Conservation (phyloP, 768 basidiomycete genomes). For the Trametes cingulata region DNA sequence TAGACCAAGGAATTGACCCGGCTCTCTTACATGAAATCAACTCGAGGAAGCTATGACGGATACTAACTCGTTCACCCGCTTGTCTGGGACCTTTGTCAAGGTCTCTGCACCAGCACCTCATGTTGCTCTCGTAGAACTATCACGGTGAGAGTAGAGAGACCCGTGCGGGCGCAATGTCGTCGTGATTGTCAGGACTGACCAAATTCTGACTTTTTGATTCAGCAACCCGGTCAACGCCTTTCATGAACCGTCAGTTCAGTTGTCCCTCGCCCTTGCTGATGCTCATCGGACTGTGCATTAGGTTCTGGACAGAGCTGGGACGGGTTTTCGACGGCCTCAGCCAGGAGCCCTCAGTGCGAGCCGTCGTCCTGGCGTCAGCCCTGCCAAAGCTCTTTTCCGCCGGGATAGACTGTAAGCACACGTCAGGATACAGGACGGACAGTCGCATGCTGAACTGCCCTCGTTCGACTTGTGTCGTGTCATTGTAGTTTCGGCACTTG, state of each 20-base stretch:
- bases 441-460: background rate
- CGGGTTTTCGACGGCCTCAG: constrained; percentile 57
- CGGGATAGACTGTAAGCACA: constrained; percentile 70
- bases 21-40: no score
- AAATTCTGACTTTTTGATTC: background rate
- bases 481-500: background rate
- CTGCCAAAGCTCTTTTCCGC: constrained; percentile 78
- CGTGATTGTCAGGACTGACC: background rate
- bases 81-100: constrained; percentile 33
- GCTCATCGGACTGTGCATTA: constrained; percentile 29
- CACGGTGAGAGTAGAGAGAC: constrained; percentile 31
- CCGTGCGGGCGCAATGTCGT: background rate
- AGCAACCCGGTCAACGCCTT: constrained; percentile 74
- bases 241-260: constrained; percentile 43
- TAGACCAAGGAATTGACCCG: no score
- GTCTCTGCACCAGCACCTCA: constrained; percentile 38
- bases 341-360: constrained; percentile 59
- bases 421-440: no score
- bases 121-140: constrained; percentile 43
- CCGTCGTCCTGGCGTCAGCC: constrained; percentile 69
- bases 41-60: no score
- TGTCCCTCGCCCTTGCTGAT: background rate
- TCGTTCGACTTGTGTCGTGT: no score
- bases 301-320: constrained; percentile 75
- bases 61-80: constrained; percentile 1